Evolutionary conservation across 2,329 filamentous ascomycete genomes (phyloP), one percentile per base, ranked within the genome.

Genomic region (Pestalotiopsis sp.): DNA sequence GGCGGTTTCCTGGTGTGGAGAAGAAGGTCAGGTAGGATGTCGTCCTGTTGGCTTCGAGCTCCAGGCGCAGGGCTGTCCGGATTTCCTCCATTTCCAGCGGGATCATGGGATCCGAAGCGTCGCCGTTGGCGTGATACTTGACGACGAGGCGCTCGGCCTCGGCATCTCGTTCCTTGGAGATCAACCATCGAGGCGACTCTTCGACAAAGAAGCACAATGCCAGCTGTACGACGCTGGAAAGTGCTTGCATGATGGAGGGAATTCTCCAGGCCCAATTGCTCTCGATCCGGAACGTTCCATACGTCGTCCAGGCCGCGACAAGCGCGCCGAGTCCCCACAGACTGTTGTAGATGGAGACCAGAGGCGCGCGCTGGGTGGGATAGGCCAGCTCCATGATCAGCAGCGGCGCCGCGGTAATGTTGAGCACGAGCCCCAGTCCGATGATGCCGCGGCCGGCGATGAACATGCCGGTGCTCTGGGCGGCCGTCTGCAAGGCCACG

Each of bases 171-270:
- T 78, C 79, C 36, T 74, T 75, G 65, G 76, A 75, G 59, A 80
- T 75, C 13, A 81, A 73, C 75, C 78, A 81, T 69, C 80, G 61
- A 69, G 72, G 75, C 40, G 71, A 73, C 67, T 76, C 75, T 20
- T 73, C 73, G 40, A 75, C 27, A 14, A 66, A 36, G n/a, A 61
- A 69, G 11, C 17, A 60, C 17, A 66, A 56, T 2, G 7, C 13
- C 23, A 66, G 17, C 27, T 60, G 57, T 1, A 82, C 72, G 0
- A 80, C 71, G 0, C 81, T 80, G 63, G 80, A 83, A 2, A 82
- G 65, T 73, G 83, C 82, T 74, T 85, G 83, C 2, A 85, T 70
- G 0, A 78, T 80, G 17, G 83, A 83, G 0, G 84, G 83, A n/a
- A 82, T 77, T 13, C 82, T 76, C 85, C 85, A 87, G 5, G 68